Base-by-base conservation (phyloP, 176 grass and related monocot species). In the Zizania latifolia region DNA sequence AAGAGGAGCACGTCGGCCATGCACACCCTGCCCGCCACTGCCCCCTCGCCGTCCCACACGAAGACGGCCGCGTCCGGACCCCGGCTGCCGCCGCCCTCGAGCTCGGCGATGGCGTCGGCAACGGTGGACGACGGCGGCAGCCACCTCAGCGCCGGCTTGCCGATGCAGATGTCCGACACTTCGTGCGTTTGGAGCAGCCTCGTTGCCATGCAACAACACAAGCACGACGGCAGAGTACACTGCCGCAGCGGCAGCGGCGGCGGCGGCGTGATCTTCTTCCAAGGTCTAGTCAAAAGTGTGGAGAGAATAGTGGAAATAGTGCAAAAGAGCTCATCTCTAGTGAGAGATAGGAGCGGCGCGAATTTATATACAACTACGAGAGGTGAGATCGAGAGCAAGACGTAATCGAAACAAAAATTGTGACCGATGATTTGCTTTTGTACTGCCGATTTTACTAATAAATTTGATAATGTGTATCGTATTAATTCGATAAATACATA, bases 121-220 rank as follows among this genome's bases (percentile, higher is more conserved):
- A 91, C 46, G 19, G 90, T 78, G 58, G 86, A 78, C 1, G 36
- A 40, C 15, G 83, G 78, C 57, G 86, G 78, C 4, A 97, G 83
- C 68, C 82, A 87, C 74, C 70, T 65, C 43, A 93, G 28, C 55
- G 83, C 55, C 83, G 88, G 88, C 86, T 91, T 97, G 82, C 88
- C 90, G 90, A 97, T 97, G 88, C 94, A 97, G 77, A 97, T 83
- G 64, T 97, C 93, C 8, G 90, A 97, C 32, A 97, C 88, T 41
- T 91, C 76, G 15, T 78, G 79, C 71, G 50, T 56, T 34, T 87
- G 62, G 17, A 94, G 65, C 15, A 87, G 67, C 39, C 62, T 71
- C 79, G 71, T 68, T 45, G 85, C 88, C 93, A 93, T 97, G 74
- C 68, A 79, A 9, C 34, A 58, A 1, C 62, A 35, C 0, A 4